Evolutionary conservation across 2,329 filamentous ascomycete genomes (phyloP).

Genomic region (Helminthosporium solani): DNA sequence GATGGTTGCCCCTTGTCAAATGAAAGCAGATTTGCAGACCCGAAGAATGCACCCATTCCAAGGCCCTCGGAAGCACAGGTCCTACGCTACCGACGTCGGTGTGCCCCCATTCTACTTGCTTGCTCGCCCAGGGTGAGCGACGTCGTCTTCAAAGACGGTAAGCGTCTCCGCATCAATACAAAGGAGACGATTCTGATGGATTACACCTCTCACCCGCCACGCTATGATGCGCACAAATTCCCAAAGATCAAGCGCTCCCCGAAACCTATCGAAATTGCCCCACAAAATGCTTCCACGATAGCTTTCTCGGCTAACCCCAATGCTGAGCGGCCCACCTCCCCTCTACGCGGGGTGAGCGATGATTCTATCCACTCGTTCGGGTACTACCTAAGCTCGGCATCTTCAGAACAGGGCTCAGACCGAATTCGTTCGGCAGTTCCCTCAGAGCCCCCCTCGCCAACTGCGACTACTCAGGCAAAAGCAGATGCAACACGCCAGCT

Average conservation of each 20-base stretch:
- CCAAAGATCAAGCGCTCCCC: constrained; percentile 20
- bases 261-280: constrained; percentile 6
- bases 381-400: constrained; percentile 30
- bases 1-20: constrained; percentile 21
- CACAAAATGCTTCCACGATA: constrained; percentile 3
- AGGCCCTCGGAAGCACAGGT: constrained; percentile 38
- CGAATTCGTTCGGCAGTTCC: constrained; percentile 22
- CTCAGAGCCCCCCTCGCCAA: constrained; percentile 31
- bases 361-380: constrained; percentile 35
- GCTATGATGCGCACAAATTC: constrained; percentile 46
- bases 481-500: constrained; percentile 24
- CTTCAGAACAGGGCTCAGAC: constrained; percentile 13
- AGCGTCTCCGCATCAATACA: constrained; percentile 48
- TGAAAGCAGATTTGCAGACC: constrained; percentile 23
- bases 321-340: constrained; percentile 26
- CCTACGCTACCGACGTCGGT: constrained; percentile 50
- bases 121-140: constrained; percentile 49
- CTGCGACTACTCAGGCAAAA: constrained; percentile 22
- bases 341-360: constrained; percentile 31
- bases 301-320: constrained; percentile 2
- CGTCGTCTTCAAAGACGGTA: constrained; percentile 46
- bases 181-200: constrained; percentile 45
- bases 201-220: constrained; percentile 47
- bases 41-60: constrained; percentile 34
- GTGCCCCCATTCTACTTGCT: constrained; percentile 48